phyloP scores from a whole-genome alignment of 352 stramenopile genomes.

The Sclerospora graminicola region DNA sequence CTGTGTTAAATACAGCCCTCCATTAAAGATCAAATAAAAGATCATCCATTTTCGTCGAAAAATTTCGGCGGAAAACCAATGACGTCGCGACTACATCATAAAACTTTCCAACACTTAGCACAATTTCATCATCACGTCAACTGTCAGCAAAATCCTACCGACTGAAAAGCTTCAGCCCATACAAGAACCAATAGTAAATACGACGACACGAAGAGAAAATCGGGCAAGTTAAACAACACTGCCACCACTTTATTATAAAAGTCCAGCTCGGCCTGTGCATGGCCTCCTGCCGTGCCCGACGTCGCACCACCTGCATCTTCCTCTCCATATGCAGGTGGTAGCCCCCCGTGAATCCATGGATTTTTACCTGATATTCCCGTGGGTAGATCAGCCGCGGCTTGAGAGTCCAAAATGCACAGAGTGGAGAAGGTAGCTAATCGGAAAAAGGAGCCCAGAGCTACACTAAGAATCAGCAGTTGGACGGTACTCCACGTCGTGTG shows the following conservation, averaged over 20 bases:
- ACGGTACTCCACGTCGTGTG: conserved; percentile 70
- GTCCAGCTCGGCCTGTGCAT: conserved; percentile 55
- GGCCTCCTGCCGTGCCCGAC: conserved; percentile 8
- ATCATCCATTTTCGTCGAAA: conserved; percentile 88
- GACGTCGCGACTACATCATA: conserved; percentile 55
- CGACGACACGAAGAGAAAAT: conserved; percentile 87
- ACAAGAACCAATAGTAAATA: conserved; percentile 87
- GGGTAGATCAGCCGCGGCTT: conserved; percentile 37
- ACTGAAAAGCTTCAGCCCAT: conserved; percentile 86
- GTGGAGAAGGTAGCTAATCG: conserved; percentile 80
- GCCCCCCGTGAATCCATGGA: conserved; percentile 6
- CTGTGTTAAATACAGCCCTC: conserved; percentile 79
- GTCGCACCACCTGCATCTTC: conserved; percentile 11
- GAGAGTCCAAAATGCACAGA: conserved; percentile 81
- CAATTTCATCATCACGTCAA: neutral
- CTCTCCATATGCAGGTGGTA: conserved; percentile 5
- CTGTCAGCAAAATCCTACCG: conserved; percentile 25
- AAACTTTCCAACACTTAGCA: conserved; percentile 3
- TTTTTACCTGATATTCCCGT: conserved; percentile 17
- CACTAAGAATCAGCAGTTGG: conserved; percentile 72
- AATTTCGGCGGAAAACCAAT: conserved; percentile 82
- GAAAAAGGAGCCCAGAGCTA: conserved; percentile 81
- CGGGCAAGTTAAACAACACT: conserved; percentile 88
- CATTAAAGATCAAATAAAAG: conserved; percentile 89
- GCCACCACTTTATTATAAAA: conserved; percentile 88